Percentiles rank a stretch among this genome's conserved stretches.
phyloP scores from a whole-genome alignment of 1,284 basidiomycete genomes.

The Fomes fomentarius region DNA sequence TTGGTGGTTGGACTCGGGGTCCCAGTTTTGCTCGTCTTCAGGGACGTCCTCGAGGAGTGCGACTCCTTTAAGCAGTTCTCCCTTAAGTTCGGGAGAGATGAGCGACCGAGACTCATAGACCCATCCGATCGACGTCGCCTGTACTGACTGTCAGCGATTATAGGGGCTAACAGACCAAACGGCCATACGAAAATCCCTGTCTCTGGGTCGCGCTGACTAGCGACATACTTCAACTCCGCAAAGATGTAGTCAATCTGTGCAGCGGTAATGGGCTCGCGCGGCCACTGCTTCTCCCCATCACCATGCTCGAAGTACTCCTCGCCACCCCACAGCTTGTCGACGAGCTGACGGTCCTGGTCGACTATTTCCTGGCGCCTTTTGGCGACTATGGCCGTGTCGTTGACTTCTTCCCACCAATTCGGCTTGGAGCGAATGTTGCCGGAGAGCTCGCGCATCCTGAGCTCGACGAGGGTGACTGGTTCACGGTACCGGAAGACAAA shows the following conservation, averaged over 20 bases:
- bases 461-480: constrained; percentile 13
- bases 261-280: background rate
- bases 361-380: constrained; percentile 22
- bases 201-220: background rate
- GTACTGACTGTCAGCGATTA: background rate
- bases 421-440: constrained; percentile 20
- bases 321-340: constrained; percentile 2
- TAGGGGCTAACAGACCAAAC: background rate
- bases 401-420: constrained; percentile 23
- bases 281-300: background rate
- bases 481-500: background rate
- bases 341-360: constrained; percentile 2
- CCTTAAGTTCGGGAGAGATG: background rate
- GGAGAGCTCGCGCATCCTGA: constrained; percentile 19
- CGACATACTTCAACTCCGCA: background rate
- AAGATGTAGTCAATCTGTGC: constrained; percentile 7
- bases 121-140: background rate
- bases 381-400: constrained; percentile 12
- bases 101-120: constrained; percentile 3
- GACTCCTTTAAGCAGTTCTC: background rate
- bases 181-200: constrained; percentile 30
- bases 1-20: constrained; percentile 2
- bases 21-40: background rate
- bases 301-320: background rate
- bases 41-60: background rate